Evolutionary conservation across 2,329 filamentous ascomycete genomes (phyloP), one percentile per base, ranked within the genome.

Genomic region (Camillea tinctor): DNA sequence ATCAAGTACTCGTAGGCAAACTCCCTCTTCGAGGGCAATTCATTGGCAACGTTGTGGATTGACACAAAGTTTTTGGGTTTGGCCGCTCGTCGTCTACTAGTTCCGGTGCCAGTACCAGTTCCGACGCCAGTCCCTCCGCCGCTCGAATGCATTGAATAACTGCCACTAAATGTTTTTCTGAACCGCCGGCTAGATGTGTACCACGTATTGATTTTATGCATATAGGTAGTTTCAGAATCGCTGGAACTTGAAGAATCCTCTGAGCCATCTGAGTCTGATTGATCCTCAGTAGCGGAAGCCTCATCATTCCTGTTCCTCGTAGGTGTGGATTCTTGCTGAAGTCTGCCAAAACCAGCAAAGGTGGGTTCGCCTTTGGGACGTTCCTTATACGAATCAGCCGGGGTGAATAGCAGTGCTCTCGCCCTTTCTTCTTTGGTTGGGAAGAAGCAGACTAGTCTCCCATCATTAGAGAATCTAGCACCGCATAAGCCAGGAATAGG

Each of bases 1-100:
- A 97, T 90, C 22, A 84, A 84, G 74, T 98, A 99, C 65, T 90
- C 85, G 59, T 86, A 80, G 1, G 93, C 95, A 62, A 97, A 83
- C 57, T 87, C 82, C 60, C 83, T 83, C 73, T 93, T 95, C 2
- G 91, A 90, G 0, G 93, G 93, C n/a, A 97, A 77, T 13, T 92
- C 74, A 53, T 84, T 79, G 9, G 85, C 84, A 23, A 96, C 73
- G 63, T 92, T 83, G 69, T 93, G 83, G 48, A 97, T 86, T 1
- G 87, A 87, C 20, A 98, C 78, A 21, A 90, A 80, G 63, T 93
- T 93, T 66, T 88, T 90, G 5, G 84, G 79, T 58, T 77, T 79
- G 24, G 74, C 75, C 17, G 75, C 68, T 24, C 81, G 77, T 36
- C 80, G 79, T 48, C 81, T 79, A 62, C 82, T 83, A 1, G 78